Evolutionary conservation across 1,139 yeast species (phyloP), one percentile per base, ranked within the genome.

Genomic region (Spencermartinsiella ligniputridi): DNA sequence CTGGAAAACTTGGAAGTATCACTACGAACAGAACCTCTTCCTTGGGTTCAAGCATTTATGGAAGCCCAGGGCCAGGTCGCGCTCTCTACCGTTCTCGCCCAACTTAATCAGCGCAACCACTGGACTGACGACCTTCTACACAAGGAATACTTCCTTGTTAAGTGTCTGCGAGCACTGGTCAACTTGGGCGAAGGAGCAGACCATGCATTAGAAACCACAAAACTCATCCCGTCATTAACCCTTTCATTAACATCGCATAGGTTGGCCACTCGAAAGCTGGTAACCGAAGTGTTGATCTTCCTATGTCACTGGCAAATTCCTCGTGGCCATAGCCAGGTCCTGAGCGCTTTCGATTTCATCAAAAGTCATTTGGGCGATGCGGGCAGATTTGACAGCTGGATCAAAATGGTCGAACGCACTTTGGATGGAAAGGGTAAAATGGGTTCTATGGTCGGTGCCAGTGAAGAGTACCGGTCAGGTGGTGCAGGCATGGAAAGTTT

Each of bases 361-460:
- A 74, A 83, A 13, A 73, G 75, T 12, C 79, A 76, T 41, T 78
- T 83, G 40, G 76, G 81, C 42, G 87, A 82, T 57, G 75, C 80
- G 24, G 62, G 67, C 11, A 71, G 90, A 40, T 84, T 87, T 55
- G 95, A 87, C 55, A 78, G 86, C n/a, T 92, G 97, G 97, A 63
- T 90, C 43, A 71, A 75, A 54, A 70, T 83, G 9, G 83, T 88
- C 3, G 85, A 79, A 46, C 76, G 79, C 46, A 81, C 95, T 0
- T 61, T 92, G 42, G 90, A 84, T 51, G 97, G 97, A 1, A 75
- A 92, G 54, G 97, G 97, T 11, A 83, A 81, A 56, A 74, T 84
- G 74, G 95, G 96, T 13, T 86, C 96, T 0, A 67, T 83, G 55
- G 97, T 92, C 6, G 97, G 97, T 1, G 96, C 97, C 1, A 82